phyloP scores from a whole-genome alignment of 352 stramenopile genomes.

The Paralagenidium karlingii region DNA sequence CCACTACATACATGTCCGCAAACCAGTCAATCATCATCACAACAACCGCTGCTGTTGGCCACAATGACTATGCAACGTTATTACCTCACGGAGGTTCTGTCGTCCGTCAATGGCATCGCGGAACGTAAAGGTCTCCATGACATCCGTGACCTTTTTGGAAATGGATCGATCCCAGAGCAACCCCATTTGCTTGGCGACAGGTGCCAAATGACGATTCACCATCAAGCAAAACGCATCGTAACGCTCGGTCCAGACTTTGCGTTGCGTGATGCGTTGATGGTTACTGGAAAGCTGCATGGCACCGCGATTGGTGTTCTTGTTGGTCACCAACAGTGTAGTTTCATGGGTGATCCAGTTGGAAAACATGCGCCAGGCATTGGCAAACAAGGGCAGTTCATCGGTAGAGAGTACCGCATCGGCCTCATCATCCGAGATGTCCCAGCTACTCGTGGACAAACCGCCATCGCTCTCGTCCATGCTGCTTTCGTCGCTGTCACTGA shows the following conservation, averaged over 20 bases:
- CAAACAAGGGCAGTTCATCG: conserved; percentile 52
- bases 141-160: conserved; percentile 35
- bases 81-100: conserved; percentile 28
- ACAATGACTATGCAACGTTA: not conserved
- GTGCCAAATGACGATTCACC: conserved; percentile 31
- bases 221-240: conserved; percentile 59
- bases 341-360: conserved; percentile 61
- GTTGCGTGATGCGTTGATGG: conserved; percentile 17
- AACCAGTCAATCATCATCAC: not conserved
- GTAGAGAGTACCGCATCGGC: conserved; percentile 57
- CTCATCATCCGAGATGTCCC: conserved; percentile 51
- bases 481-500: conserved; percentile 68
- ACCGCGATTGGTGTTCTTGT: conserved; percentile 11
- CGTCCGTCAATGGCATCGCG: conserved; percentile 50
- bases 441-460: conserved; percentile 34
- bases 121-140: conserved; percentile 44
- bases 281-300: conserved; percentile 23
- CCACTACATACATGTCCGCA: conserved; percentile 22
- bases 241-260: conserved; percentile 40
- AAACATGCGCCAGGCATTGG: conserved; percentile 59
- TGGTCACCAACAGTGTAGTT: conserved; percentile 39
- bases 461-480: conserved; percentile 23
- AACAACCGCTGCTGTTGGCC: not conserved
- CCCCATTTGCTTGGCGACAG: conserved; percentile 31
- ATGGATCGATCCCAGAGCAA: conserved; percentile 36